phyloP scores from a whole-genome alignment of 495 filamentous ascomycete genomes.

The Lophiostoma macrostomum region DNA sequence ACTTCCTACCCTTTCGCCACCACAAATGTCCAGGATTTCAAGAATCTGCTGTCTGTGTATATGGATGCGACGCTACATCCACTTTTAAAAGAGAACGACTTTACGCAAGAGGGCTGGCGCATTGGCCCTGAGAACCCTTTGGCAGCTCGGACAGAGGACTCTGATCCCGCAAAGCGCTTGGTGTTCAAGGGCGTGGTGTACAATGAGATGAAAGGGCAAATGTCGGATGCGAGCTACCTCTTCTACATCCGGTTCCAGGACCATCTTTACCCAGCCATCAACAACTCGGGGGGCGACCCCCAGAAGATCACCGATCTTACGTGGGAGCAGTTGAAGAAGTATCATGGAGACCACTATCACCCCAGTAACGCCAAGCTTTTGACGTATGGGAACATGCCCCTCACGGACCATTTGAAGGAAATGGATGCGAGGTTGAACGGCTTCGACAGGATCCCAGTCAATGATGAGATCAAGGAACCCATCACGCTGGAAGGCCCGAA shows the following conservation, averaged over 20 bases:
- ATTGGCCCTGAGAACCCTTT: constrained; percentile 86
- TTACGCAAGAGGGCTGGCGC: constrained; percentile 94
- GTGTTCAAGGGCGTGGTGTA: constrained; percentile 99
- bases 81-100: constrained; percentile 83
- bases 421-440: constrained; percentile 66
- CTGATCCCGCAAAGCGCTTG: constrained; percentile 55
- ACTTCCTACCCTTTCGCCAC: constrained; percentile 98
- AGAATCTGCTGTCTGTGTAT: constrained; percentile 94
- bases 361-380: constrained; percentile 93
- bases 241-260: constrained; percentile 94
- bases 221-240: constrained; percentile 94
- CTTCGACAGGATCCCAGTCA: constrained; percentile 66
- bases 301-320: constrained; percentile 94
- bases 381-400: constrained; percentile 91
- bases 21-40: constrained; percentile 93
- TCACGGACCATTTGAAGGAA: constrained; percentile 73
- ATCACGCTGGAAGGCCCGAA: constrained; percentile 68
- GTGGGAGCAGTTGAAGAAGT: constrained; percentile 77
- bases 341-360: constrained; percentile 90
- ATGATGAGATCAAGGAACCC: constrained; percentile 70
- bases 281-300: constrained; percentile 95
- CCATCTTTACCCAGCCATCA: constrained; percentile 85
- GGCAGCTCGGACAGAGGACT: constrained; percentile 47
- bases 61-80: constrained; percentile 91
- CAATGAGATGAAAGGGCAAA: constrained; percentile 99